phyloP scores from a whole-genome alignment of 2,329 filamentous ascomycete genomes.

The Phyllosticta citriasiana region DNA sequence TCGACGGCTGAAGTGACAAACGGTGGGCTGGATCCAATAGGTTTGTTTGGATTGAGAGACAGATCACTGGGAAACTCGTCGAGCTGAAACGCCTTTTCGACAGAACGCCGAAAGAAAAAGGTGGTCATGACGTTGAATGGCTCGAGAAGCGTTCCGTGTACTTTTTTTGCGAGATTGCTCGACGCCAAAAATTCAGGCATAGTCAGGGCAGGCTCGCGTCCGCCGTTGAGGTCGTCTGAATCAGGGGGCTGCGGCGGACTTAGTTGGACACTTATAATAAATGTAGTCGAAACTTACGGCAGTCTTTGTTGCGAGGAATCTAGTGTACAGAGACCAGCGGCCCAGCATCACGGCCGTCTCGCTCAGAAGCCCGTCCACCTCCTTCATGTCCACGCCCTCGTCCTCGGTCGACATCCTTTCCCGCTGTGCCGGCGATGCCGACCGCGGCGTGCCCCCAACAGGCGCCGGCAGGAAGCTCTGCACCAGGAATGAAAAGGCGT shows the following conservation, averaged over 20 bases:
- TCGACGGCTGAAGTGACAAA: slow-evolving; percentile 94
- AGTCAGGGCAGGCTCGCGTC: slow-evolving; percentile 45
- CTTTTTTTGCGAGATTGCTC: slow-evolving; percentile 72
- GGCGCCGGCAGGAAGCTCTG: slow-evolving; percentile 79
- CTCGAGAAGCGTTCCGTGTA: slow-evolving; percentile 59
- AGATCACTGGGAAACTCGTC: slow-evolving; percentile 79
- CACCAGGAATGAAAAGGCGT: slow-evolving; percentile 93
- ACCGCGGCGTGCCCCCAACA: slow-evolving; percentile 51
- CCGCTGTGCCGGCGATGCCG: slow-evolving; percentile 61
- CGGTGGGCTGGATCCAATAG: slow-evolving; percentile 67
- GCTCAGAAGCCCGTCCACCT: slow-evolving; percentile 76
- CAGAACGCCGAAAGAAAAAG: slow-evolving; percentile 92
- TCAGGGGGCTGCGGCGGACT: slow-evolving; percentile 17
- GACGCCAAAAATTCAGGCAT: slow-evolving; percentile 66
- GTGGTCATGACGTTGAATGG: slow-evolving; percentile 90
- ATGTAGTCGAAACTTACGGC: slow-evolving; percentile 45
- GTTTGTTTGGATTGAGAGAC: slow-evolving; percentile 61
- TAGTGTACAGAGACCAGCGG: slow-evolving; percentile 83
- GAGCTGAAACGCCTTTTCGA: slow-evolving; percentile 95
- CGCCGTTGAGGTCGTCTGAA: slow-evolving; percentile 32
- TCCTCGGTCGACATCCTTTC: slow-evolving; percentile 59
- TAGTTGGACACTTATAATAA: slow-evolving; percentile 13
- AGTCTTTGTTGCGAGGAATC: slow-evolving; percentile 81
- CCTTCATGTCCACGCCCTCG: slow-evolving; percentile 92
- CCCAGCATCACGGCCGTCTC: slow-evolving; percentile 90